Percentiles rank a stretch among this genome's conserved stretches.
These are phyloP conservation scores for Arthrobotrys sphaeroides DNA, from an alignment of 2,329 filamentous ascomycete species.

Conservation along the genomic window DNA sequence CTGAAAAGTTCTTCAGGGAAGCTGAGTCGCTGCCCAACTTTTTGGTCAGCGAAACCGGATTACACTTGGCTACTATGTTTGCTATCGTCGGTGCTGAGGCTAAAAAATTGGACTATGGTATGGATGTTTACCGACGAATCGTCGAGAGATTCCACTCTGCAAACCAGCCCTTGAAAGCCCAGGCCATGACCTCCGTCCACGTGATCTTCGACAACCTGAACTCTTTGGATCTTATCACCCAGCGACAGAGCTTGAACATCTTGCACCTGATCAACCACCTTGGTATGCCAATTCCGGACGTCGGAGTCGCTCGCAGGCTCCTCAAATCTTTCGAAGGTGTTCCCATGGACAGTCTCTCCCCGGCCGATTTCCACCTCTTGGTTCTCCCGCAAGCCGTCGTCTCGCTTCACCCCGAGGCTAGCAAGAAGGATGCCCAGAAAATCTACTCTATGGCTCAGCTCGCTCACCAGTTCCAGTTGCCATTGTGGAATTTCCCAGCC, in stretches of 20 bases:
- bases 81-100: conserved; percentile 18
- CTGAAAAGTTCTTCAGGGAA: conserved; percentile 50
- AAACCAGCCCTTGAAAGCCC: conserved; percentile 20
- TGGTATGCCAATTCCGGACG: conserved; percentile 52
- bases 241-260: conserved; percentile 56
- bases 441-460: conserved; percentile 65
- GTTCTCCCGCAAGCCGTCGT: conserved; percentile 56
- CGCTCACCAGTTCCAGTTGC: conserved; percentile 70
- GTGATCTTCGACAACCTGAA: conserved; percentile 49
- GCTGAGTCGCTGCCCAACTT: conserved; percentile 46
- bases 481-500: conserved; percentile 57
- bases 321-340: conserved; percentile 55
- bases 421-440: conserved; percentile 55
- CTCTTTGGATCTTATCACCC: conserved; percentile 52
- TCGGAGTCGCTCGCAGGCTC: conserved; percentile 54
- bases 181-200: conserved; percentile 44
- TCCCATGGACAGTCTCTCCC: conserved; percentile 55
- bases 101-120: conserved; percentile 49
- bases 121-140: conserved; percentile 50
- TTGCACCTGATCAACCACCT: conserved; percentile 56
- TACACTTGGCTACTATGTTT: conserved; percentile 52
- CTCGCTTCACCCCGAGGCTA: conserved; percentile 50
- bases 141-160: conserved; percentile 39
- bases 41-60: conserved; percentile 34
- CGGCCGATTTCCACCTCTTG: conserved; percentile 56